phyloP scores from a whole-genome alignment of 176 grass and related monocot species.

The Leersia perrieri region DNA sequence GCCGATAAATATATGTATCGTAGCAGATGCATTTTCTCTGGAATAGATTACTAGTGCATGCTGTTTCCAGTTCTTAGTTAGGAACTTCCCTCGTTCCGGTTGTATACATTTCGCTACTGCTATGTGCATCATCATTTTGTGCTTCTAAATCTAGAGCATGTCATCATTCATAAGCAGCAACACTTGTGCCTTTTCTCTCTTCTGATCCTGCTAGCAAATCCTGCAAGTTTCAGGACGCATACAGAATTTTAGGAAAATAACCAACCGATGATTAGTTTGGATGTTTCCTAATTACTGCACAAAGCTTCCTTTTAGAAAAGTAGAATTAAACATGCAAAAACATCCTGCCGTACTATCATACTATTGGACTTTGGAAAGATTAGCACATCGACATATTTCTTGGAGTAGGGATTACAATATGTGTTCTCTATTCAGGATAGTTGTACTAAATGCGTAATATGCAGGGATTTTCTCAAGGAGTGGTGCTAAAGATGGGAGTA shows the following conservation, averaged over 20 bases:
- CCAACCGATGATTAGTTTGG: not conserved
- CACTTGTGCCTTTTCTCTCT: not conserved
- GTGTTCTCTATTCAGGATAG: not conserved
- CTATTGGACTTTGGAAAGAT: not conserved
- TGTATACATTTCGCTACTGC: not conserved
- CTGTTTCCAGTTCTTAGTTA: not conserved
- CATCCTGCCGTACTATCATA: not conserved
- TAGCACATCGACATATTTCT: not conserved
- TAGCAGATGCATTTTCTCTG: not conserved
- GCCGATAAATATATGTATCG: not conserved
- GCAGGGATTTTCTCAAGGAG: slow-evolving; percentile 59
- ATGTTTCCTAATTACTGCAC: not conserved
- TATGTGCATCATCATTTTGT: not conserved
- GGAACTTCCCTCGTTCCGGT: not conserved
- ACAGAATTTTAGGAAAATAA: not conserved
- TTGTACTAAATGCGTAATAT: slow-evolving; percentile 12
- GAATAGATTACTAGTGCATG: slow-evolving; percentile 2
- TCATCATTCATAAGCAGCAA: not conserved
- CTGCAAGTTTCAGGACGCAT: not conserved
- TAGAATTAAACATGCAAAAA: not conserved
- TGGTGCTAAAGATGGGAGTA: slow-evolving; percentile 50
- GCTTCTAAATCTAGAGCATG: not conserved
- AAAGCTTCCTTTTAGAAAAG: not conserved
- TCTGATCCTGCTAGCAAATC: slow-evolving; percentile 4
- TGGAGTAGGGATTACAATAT: not conserved